phyloP scores from a whole-genome alignment of 163 green algal species.

The Volvox carteri region DNA sequence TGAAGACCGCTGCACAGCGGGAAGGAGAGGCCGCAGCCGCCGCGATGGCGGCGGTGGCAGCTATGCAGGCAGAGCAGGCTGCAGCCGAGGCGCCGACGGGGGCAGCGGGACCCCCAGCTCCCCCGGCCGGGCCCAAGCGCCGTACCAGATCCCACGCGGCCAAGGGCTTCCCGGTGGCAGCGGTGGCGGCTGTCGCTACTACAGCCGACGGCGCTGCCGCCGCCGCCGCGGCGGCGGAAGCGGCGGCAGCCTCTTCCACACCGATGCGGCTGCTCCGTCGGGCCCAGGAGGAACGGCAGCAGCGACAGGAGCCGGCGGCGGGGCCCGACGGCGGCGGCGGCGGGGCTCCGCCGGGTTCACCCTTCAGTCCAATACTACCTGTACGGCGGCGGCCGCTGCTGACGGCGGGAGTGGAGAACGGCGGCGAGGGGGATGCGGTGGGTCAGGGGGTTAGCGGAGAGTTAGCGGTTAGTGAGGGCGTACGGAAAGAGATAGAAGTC shows the following conservation, averaged over 20 bases:
- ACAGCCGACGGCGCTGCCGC: neutral
- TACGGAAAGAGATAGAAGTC: too few species aligned
- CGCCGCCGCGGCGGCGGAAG: neutral
- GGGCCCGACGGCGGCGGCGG: neutral
- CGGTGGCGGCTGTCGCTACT: neutral
- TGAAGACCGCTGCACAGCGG: neutral
- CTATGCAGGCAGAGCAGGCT: conserved; percentile 9
- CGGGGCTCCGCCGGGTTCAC: neutral
- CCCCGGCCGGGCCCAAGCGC: too few species aligned
- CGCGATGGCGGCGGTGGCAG: neutral
- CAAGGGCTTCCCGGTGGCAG: neutral
- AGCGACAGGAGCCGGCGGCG: neutral
- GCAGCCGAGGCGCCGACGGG: neutral
- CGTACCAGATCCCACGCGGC: neutral
- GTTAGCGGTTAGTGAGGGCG: neutral
- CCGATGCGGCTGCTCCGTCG: conserved; percentile 10
- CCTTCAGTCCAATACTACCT: conserved; percentile 37
- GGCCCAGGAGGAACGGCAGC: conserved; percentile 20
- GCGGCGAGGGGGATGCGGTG: neutral
- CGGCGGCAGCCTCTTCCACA: neutral
- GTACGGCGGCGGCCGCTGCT: neutral
- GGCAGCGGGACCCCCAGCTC: neutral
- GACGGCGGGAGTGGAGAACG: neutral
- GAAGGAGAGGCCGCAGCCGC: neutral
- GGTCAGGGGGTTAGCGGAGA: neutral